These are phyloP conservation scores for Cymodocea nodosa DNA, from an alignment of 116 monocot genomes.

Conservation along the genomic window DNA sequence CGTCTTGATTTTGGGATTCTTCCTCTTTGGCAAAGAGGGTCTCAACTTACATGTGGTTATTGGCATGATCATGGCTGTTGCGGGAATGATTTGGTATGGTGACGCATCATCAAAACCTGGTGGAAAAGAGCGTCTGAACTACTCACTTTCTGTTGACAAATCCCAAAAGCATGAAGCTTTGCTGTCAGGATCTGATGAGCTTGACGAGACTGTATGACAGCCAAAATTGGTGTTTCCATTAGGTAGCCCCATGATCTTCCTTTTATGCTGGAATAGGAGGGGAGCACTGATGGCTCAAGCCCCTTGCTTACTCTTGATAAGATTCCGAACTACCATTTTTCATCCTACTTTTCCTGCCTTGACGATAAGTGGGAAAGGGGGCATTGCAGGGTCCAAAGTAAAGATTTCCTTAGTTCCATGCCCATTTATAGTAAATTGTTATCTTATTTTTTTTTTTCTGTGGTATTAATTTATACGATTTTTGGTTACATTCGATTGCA, in stretches of 20 bases:
- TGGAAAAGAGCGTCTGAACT: conserved; percentile 30
- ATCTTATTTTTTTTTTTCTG: too few species aligned
- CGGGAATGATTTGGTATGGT: conserved; percentile 47
- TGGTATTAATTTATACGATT: too few species aligned
- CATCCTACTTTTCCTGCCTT: background rate
- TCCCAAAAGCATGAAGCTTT: conserved; percentile 21
- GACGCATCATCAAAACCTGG: conserved; percentile 43
- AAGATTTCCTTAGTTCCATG: too few species aligned
- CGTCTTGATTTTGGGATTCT: conserved; percentile 32
- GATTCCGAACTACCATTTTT: background rate
- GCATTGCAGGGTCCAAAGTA: too few species aligned
- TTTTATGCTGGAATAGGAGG: background rate
- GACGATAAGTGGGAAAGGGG: background rate
- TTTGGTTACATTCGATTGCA: too few species aligned
- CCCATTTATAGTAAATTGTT: too few species aligned
- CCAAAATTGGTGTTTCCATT: background rate
- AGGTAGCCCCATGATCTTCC: background rate
- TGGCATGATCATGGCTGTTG: conserved; percentile 33
- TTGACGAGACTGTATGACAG: conserved; percentile 15
- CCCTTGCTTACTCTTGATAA: background rate
- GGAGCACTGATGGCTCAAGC: background rate
- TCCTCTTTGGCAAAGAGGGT: conserved; percentile 42
- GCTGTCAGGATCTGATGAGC: conserved; percentile 10
- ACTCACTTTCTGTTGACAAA: conserved; percentile 21
- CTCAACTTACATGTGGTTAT: conserved; percentile 36